Base-by-base conservation (phyloP, 2,329 filamentous ascomycete species). In the Hypoxylon sp. region DNA sequence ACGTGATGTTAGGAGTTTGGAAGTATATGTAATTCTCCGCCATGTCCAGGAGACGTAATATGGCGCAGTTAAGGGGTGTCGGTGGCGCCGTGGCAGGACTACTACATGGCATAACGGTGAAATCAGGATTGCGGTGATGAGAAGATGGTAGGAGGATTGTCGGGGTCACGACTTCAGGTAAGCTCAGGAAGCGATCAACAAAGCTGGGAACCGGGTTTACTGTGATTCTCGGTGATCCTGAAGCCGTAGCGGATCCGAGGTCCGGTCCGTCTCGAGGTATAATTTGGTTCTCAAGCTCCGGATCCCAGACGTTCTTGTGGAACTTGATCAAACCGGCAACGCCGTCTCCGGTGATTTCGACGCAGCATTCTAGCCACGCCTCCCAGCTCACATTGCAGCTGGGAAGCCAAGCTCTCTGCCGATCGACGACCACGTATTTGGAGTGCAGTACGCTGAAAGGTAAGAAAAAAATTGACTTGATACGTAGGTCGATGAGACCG, bases 301-400 rank as follows among this genome's bases (percentile, higher is more conserved):
- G 77, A 8, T 80, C 84, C 92, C 92, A 95, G n/a, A 92, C 89
- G 1, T 78, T 74, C 7, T 80, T 74, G 77, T 91, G 93, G 72
- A 94, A 94, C 1, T 79, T 74, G 43, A 91, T 68, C 39, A 95
- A 84, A n/a, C 84, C 80, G 3, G 75, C 70, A 0, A 93, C 86
- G 0, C 90, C 81, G 0, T 82, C 80, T 0, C 91, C 91, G 6
- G 81, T 81, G 10, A 94, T 77, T 56, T 88, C 86, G 3, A 94
- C 79, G 58, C 89, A 92, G 0, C 89, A 91, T 75, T 96, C 92
- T 24, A 94, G 89, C 92, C 92, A 96, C n/a, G 87, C 78, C 76
- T 95, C 92, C 91, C 91, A 95, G 72, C 90, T 93, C 4, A 96
- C 87, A 70, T 96, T 96, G 76, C 91, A 94, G 70, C 90, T 93